phyloP scores from a whole-genome alignment of 2,329 filamentous ascomycete species.

The Aspergillus caelatus region DNA sequence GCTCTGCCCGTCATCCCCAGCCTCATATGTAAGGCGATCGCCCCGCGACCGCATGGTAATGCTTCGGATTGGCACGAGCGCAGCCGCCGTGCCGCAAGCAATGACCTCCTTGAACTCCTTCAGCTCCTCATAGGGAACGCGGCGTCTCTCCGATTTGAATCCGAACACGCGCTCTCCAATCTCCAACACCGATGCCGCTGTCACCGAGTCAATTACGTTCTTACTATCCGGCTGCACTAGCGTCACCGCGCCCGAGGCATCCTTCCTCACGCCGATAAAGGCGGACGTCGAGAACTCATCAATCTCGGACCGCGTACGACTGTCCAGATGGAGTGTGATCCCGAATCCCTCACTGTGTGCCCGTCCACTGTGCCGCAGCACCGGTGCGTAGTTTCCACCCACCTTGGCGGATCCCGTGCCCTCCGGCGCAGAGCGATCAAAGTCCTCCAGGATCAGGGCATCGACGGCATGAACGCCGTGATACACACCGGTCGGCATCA shows the following conservation, averaged over 20 bases:
- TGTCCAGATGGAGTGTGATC: constrained; percentile 95
- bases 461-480: constrained; percentile 88
- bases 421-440: constrained; percentile 89
- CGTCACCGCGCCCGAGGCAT: constrained; percentile 60
- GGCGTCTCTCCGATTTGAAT: constrained; percentile 78
- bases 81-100: constrained; percentile 88
- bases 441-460: constrained; percentile 85
- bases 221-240: constrained; percentile 85
- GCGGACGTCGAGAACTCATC: constrained; percentile 96
- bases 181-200: constrained; percentile 74
- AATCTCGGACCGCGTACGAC: constrained; percentile 77
- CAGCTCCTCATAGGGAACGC: constrained; percentile 65
- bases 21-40: constrained; percentile 59
- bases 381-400: constrained; percentile 93
- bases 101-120: constrained; percentile 74
- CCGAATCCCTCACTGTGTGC: constrained; percentile 79
- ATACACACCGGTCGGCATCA: constrained; percentile 90
- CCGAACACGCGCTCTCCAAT: constrained; percentile 73
- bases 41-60: constrained; percentile 71
- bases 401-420: constrained; percentile 92
- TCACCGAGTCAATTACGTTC: constrained; percentile 86
- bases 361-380: constrained; percentile 82
- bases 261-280: constrained; percentile 77
- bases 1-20: constrained; percentile 42
- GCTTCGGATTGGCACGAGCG: constrained; percentile 86